Conservation (phyloP, 2,329 filamentous ascomycete genomes). For the Taxawa tesnikishii region DNA sequence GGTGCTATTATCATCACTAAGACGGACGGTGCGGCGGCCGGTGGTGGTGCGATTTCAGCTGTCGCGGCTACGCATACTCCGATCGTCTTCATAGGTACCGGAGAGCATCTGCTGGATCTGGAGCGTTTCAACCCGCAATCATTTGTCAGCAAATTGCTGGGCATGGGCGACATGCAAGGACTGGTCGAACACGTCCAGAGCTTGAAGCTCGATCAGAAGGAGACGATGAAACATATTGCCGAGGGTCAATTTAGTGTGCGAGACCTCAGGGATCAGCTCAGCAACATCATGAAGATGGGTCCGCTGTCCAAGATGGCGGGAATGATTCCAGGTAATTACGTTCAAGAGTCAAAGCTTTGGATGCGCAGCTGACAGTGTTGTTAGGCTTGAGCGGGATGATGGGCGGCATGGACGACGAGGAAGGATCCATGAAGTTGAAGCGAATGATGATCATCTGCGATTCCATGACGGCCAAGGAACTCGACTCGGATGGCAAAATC, state of each 20-base stretch:
- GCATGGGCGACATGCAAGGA: constrained; percentile 94
- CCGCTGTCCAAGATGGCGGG: constrained; percentile 93
- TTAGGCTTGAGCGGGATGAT: constrained; percentile 88
- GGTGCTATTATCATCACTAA: constrained; percentile 99
- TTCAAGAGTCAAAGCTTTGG: no score
- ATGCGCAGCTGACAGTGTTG: no score
- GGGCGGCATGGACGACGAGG: constrained; percentile 92
- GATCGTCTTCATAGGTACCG: constrained; percentile 95
- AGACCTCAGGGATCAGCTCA: constrained; percentile 86
- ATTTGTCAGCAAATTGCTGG: constrained; percentile 85
- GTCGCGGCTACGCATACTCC: constrained; percentile 93
- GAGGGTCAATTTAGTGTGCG: constrained; percentile 94
- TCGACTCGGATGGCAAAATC: constrained; percentile 89
- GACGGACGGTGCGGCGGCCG: constrained; percentile 88
- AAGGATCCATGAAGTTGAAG: constrained; percentile 84
- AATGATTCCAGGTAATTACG: constrained; percentile 99
- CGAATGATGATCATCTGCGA: constrained; percentile 99
- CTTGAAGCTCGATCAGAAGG: constrained; percentile 91
- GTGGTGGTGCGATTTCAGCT: constrained; percentile 93
- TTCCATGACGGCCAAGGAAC: constrained; percentile 91
- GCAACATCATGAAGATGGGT: constrained; percentile 99
- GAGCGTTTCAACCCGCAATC: constrained; percentile 87
- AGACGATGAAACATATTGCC: constrained; percentile 97
- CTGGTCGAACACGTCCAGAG: constrained; percentile 94
- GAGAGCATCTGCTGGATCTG: constrained; percentile 91